Evolutionary conservation across 2,329 filamentous ascomycete genomes (phyloP), one percentile per base, ranked within the genome.

Genomic region (Endocalyx cinctus): DNA sequence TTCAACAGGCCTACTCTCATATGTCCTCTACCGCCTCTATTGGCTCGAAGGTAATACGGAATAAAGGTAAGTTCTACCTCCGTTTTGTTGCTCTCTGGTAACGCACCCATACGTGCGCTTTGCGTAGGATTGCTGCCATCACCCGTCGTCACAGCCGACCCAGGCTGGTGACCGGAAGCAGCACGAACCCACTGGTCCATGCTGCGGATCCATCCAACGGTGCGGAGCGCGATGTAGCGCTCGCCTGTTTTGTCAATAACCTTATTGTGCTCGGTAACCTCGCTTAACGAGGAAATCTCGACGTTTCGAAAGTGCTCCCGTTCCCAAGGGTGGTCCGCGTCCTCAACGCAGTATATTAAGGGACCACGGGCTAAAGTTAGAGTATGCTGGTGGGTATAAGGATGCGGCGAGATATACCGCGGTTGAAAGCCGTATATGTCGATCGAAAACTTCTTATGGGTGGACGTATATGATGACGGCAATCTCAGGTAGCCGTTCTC

Each of bases 291-390:
- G 28, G 42, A 45, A 30, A 60, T 45, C 12, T 50, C 51, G n/a
- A 62, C 41, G 35, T 62, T 58, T 44, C 67, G 73, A 59, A 77
- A 77, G 49, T 79, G 73, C 43, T 76, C 64, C 2, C 58, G 45
- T 31, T 72, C 74, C 70, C 71, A 77, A 1, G 55, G 22, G 36
- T 79, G 77, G 44, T 80, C 75, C 6, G 63, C 46, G 35, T 80
- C 76, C 46, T 82, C 77, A 4, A 72, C 64, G 37, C 75, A 81
- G 51, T 80, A 81, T 5, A 80, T 58, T 5, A 81, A 47, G 0
- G 76, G 77, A 0, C 77, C 77, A 4, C 75, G 64, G 3, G 67
- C 72, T 6, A 80, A 51, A 2, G 69, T 63, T 23, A 77, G 42
- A 3, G 69, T 73, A n/a, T 66, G 55, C 45, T 78, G 72, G 42